Evolutionary conservation across 2,329 filamentous ascomycete species (phyloP).

Genomic region (Fusarium pseudoanthophilum): DNA sequence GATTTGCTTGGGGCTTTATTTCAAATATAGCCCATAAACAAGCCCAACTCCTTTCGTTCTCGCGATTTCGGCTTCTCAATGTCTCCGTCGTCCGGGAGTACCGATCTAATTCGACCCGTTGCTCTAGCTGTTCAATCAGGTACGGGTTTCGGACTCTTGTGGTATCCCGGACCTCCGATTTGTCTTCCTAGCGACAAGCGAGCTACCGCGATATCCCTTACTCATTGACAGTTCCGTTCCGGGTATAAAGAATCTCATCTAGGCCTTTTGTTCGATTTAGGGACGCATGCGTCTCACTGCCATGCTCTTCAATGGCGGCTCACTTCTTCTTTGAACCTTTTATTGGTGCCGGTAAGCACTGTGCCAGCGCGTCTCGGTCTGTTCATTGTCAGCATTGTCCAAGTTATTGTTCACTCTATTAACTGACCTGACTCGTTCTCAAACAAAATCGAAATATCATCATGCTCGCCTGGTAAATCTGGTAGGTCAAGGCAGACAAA

Average conservation of each 20-base stretch:
- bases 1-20: constrained; percentile 5
- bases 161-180: constrained; percentile 22
- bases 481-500: constrained; percentile 89
- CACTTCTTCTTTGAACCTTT: constrained; percentile 57
- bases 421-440: constrained; percentile 79
- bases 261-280: constrained; percentile 9
- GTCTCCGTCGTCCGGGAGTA: constrained; percentile 8
- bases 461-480: constrained; percentile 90
- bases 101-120: background rate
- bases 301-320: constrained; percentile 20
- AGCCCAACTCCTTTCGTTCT: constrained; percentile 3
- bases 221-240: constrained; percentile 13
- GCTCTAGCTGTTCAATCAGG: constrained; percentile 6
- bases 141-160: constrained; percentile 17
- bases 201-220: constrained; percentile 4
- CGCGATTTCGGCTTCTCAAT: background rate
- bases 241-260: constrained; percentile 36
- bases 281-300: constrained; percentile 13
- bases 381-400: constrained; percentile 34
- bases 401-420: background rate
- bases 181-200: background rate
- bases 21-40: constrained; percentile 7
- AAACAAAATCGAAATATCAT: constrained; percentile 88
- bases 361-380: constrained; percentile 66
- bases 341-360: constrained; percentile 66